Conservation (phyloP, 257 asterid genomes). For the Solanum tacnaense region DNA sequence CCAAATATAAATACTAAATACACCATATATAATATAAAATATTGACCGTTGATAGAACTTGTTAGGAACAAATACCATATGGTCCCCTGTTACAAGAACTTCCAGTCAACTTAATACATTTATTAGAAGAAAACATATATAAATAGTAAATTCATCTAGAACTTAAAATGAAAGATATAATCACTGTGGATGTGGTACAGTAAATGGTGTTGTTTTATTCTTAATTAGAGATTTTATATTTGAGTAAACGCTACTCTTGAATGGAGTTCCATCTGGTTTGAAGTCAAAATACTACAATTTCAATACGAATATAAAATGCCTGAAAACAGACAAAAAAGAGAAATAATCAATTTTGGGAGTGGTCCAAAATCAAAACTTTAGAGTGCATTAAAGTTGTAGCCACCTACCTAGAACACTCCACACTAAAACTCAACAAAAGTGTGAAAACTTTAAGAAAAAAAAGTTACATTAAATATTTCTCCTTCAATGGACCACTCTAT, state of each 20-base stretch:
- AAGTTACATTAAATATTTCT: not conserved
- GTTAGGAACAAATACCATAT: not conserved
- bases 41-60: not conserved
- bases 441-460: not conserved
- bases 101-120: conserved; percentile 8
- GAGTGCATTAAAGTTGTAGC: not conserved
- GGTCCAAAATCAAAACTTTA: not conserved
- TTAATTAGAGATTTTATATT: too few relatives aligned
- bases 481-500: not conserved
- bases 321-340: too few relatives aligned
- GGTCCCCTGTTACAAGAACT: conserved; percentile 4
- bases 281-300: too few relatives aligned
- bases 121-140: not conserved
- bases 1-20: not conserved
- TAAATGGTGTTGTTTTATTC: fast-evolving
- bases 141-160: not conserved
- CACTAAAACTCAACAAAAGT: conserved; percentile 3
- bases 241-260: fast-evolving
- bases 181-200: fast-evolving
- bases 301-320: fast-evolving
- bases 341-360: not conserved
- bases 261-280: fast-evolving
- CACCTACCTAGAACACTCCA: conserved; percentile 11
- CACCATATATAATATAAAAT: not conserved
- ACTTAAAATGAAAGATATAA: not conserved